A percentile compares a stretch with the other conserved stretches of the same genome.
Conservation (phyloP, 306 rosid species). For the Prunus mongolica region DNA sequence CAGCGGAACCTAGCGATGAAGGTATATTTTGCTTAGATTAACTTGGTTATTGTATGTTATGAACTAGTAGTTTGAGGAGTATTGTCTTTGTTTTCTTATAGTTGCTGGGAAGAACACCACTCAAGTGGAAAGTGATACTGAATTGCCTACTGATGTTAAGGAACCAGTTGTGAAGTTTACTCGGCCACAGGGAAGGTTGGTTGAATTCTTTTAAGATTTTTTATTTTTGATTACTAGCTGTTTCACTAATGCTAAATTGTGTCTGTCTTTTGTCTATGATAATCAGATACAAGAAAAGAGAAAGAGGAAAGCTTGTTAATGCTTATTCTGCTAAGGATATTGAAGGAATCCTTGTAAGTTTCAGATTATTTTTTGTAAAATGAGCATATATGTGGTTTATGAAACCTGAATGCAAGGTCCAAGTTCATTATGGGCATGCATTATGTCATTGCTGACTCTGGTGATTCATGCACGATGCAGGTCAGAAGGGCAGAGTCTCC, state of each 20-base stretch:
- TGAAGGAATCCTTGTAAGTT: slow-evolving; percentile 91
- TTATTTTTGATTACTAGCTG: not conserved
- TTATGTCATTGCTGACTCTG: slow-evolving; percentile 15
- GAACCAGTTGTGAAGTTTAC: slow-evolving; percentile 53
- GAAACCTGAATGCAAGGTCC: not conserved
- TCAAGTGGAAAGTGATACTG: slow-evolving; percentile 38
- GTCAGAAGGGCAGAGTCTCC: slow-evolving; percentile 50
- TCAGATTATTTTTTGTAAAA: not conserved
- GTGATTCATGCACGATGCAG: slow-evolving; percentile 38
- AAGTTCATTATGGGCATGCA: slow-evolving; percentile 1
- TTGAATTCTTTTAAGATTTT: not conserved
- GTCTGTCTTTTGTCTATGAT: not conserved
- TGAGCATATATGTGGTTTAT: not conserved
- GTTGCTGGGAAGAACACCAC: slow-evolving; percentile 24
- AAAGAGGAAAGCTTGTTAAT: slow-evolving; percentile 83
- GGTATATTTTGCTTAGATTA: slow-evolving; percentile 35
- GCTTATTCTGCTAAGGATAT: slow-evolving; percentile 83
- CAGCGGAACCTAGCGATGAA: slow-evolving; percentile 42
- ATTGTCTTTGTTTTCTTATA: slow-evolving; percentile 11
- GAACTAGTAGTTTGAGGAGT: not conserved
- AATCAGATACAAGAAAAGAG: slow-evolving; percentile 78
- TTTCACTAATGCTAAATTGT: not conserved
- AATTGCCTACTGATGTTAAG: slow-evolving; percentile 27
- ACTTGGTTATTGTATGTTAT: not conserved
- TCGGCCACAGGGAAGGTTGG: slow-evolving; percentile 93